Conservation (phyloP, 192 early-diverging fungal genomes). For the Mortierella claussenii region DNA sequence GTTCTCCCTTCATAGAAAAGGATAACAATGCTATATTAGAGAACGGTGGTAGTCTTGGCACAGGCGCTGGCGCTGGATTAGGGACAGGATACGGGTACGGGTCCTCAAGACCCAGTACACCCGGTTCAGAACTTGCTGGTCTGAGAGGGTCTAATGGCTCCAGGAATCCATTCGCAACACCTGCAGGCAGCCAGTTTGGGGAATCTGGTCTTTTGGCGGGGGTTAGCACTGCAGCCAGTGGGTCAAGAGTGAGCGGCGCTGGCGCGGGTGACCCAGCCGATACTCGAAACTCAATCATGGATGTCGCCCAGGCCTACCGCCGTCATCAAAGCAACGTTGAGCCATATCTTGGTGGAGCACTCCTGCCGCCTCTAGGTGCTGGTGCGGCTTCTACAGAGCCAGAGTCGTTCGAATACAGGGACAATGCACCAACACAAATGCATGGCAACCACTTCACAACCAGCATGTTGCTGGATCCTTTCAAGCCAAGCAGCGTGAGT, state of each 20-base stretch:
- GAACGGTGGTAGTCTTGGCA: too few relatives aligned
- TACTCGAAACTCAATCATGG: slow-evolving; percentile 16
- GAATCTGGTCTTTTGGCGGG: not conserved
- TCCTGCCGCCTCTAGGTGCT: too few relatives aligned
- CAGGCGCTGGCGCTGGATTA: too few relatives aligned
- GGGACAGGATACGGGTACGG: not conserved
- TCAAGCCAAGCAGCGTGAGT: slow-evolving; percentile 37
- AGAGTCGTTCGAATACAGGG: not conserved
- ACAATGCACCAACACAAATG: not conserved
- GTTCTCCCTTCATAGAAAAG: too few relatives aligned
- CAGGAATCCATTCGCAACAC: slow-evolving; percentile 3
- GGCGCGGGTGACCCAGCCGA: not conserved
- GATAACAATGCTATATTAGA: too few relatives aligned
- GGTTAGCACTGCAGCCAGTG: not conserved
- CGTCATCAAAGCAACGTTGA: slow-evolving; percentile 13
- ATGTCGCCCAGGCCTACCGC: slow-evolving; percentile 23
- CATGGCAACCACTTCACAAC: not conserved
- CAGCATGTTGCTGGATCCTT: slow-evolving; percentile 13
- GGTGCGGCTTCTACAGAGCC: not conserved
- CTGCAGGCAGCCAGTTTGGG: slow-evolving; percentile 1
- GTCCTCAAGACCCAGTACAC: not conserved
- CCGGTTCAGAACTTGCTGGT: not conserved
- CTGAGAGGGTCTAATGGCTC: not conserved
- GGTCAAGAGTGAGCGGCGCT: not conserved
- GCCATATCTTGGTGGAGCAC: not conserved